phyloP scores from a whole-genome alignment of 306 rosid species.

The Nissolia schottii region DNA sequence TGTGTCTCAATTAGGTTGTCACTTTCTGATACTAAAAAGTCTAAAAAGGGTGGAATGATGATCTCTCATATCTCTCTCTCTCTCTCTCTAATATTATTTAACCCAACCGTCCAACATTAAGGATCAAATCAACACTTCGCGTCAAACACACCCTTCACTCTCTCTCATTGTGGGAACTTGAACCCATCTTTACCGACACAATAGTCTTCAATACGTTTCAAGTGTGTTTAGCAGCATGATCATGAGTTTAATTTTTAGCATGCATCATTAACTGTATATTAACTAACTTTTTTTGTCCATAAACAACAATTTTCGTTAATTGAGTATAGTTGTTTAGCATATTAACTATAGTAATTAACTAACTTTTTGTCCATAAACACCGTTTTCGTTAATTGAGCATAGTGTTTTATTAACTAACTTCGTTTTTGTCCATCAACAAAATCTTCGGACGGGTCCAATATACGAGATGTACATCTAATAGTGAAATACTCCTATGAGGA shows the following conservation, averaged over 20 bases:
- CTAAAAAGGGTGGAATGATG: neutral
- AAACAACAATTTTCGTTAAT: neutral
- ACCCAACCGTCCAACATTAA: neutral
- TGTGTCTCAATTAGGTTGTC: neutral
- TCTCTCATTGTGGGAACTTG: neutral
- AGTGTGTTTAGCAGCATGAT: too few species aligned
- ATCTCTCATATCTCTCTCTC: too few species aligned
- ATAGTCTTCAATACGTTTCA: too few species aligned
- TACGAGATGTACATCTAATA: too few species aligned
- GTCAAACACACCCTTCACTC: neutral
- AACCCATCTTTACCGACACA: neutral
- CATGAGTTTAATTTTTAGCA: too few species aligned
- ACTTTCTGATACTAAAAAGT: neutral
- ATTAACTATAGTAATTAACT: too few species aligned
- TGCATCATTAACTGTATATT: too few species aligned
- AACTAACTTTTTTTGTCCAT: neutral
- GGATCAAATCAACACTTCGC: neutral
- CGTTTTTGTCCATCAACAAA: too few species aligned
- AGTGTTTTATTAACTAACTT: too few species aligned
- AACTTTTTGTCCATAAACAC: too few species aligned
- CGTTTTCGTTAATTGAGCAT: neutral
- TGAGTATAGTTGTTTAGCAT: neutral
- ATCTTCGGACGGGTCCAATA: too few species aligned
- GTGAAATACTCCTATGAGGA: too few species aligned
- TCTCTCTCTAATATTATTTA: neutral